Evolutionary conservation across 2,329 filamentous ascomycete genomes (phyloP).

Genomic region (Colletotrichum sidae): DNA sequence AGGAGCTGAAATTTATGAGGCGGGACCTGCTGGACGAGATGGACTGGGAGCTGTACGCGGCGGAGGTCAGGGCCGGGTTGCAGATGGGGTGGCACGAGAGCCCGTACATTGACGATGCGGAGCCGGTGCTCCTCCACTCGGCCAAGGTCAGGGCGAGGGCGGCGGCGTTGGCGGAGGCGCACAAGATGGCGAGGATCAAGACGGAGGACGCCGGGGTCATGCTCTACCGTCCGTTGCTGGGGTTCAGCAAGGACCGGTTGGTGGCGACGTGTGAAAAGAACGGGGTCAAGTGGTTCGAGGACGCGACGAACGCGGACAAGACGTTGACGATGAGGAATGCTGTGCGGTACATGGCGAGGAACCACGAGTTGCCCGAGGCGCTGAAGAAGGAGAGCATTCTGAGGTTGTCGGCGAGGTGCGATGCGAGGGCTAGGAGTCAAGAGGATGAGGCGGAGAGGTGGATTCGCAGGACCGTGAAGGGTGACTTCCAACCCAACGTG

Average conservation of each 20-base stretch:
- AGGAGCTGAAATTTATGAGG: conserved; percentile 40
- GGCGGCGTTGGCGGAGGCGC: conserved; percentile 20
- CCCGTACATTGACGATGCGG: conserved; percentile 40
- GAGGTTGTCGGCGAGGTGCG: conserved; percentile 65
- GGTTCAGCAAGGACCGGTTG: conserved; percentile 79
- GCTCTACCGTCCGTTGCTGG: conserved; percentile 76
- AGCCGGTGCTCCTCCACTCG: conserved; percentile 12
- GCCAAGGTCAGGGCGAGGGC: conserved; percentile 27
- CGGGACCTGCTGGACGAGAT: conserved; percentile 38
- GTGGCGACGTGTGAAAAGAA: conserved; percentile 79
- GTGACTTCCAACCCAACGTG: conserved; percentile 58
- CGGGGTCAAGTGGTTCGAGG: conserved; percentile 81
- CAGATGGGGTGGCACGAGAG: conserved; percentile 34
- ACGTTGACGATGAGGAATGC: conserved; percentile 86
- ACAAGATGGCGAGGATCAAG: conserved; percentile 41
- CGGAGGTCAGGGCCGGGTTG: conserved; percentile 30
- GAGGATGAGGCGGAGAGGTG: conserved; percentile 65
- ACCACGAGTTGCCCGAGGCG: conserved; percentile 74
- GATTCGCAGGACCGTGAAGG: conserved; percentile 61
- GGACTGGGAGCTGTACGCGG: conserved; percentile 44
- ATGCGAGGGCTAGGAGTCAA: conserved; percentile 54
- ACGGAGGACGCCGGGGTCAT: conserved; percentile 75
- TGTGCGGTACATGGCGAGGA: conserved; percentile 73
- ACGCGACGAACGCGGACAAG: conserved; percentile 82
- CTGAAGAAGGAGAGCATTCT: conserved; percentile 75